Evolutionary conservation across 208 protist species (phyloP).

Genomic region (Trypanosoma cruzi): DNA sequence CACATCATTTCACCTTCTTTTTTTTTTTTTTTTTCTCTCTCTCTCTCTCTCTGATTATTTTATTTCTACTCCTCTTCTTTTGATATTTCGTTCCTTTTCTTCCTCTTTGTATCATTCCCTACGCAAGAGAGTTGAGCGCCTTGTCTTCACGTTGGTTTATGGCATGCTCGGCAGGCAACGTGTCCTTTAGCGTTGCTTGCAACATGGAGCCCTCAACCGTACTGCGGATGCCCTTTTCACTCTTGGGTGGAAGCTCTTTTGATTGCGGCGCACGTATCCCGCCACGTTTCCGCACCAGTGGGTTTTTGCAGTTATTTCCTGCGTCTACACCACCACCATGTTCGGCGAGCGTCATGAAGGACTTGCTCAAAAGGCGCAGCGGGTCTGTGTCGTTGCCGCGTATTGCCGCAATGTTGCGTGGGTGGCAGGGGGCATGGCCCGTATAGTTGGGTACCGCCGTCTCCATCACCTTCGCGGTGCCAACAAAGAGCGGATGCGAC

Average conservation of each 20-base stretch:
- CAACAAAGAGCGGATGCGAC: constrained; percentile 65
- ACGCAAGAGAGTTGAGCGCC: constrained; percentile 16
- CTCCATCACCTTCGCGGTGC: constrained; percentile 63
- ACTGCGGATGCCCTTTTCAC: constrained; percentile 36
- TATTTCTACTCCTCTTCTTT: not conserved
- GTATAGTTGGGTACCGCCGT: constrained; percentile 53
- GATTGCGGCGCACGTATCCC: constrained; percentile 46
- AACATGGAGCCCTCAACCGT: constrained; percentile 76
- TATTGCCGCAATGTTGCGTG: constrained; percentile 45
- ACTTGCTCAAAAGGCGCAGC: constrained; percentile 77
- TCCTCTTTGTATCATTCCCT: constrained; percentile 32
- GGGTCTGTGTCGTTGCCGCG: constrained; percentile 56
- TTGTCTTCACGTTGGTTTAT: constrained; percentile 72
- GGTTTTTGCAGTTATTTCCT: constrained; percentile 37
- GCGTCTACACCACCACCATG: constrained; percentile 83
- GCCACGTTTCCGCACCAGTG: constrained; percentile 38
- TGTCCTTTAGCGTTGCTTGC: constrained; percentile 45
- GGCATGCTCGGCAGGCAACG: constrained; percentile 39
- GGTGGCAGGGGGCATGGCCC: constrained; percentile 56
- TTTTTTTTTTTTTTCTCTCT: not conserved
- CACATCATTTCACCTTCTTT: not conserved
- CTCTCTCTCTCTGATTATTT: not conserved
- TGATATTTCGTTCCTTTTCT: not conserved
- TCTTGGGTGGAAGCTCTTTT: constrained; percentile 62
- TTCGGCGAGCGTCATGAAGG: constrained; percentile 86